Conservation (phyloP, 768 basidiomycete genomes). For the Lentinula sp. region DNA sequence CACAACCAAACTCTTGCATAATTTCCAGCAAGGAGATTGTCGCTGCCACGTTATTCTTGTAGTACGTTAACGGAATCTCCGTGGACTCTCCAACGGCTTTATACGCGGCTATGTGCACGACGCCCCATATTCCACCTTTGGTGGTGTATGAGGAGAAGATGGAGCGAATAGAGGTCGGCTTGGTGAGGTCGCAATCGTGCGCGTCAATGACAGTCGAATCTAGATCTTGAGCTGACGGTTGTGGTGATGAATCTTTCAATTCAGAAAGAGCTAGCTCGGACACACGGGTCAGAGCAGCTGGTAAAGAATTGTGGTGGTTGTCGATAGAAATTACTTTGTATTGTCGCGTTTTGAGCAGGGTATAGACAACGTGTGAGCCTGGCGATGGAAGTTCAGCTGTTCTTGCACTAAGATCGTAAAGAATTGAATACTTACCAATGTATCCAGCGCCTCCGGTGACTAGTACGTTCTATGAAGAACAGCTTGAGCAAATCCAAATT, state of each 20-base stretch:
- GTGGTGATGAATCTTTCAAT: constrained; percentile 33
- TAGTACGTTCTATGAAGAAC: constrained; percentile 43
- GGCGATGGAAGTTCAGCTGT: constrained; percentile 5
- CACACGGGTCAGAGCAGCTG: constrained; percentile 67
- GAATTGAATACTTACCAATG: constrained; percentile 51
- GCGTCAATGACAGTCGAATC: constrained; percentile 70
- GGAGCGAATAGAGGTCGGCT: constrained; percentile 58
- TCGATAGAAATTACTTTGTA: constrained; percentile 95
- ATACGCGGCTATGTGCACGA: constrained; percentile 93
- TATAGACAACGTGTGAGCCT: constrained; percentile 94
- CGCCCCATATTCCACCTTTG: constrained; percentile 92
- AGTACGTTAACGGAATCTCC: constrained; percentile 90
- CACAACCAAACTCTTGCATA: constrained; percentile 81
- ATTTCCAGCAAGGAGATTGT: constrained; percentile 81
- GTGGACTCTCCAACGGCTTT: constrained; percentile 98
- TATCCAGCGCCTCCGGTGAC: constrained; percentile 86
- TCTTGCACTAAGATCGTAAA: neutral
- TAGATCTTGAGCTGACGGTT: constrained; percentile 58
- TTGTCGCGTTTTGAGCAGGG: constrained; percentile 76
- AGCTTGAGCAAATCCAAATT: too few relatives aligned
- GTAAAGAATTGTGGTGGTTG: constrained; percentile 90
- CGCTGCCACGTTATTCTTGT: constrained; percentile 88
- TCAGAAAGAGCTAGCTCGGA: constrained; percentile 73
- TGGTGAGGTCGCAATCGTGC: constrained; percentile 69
- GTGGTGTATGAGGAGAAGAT: constrained; percentile 83